Conservation (phyloP, 495 filamentous ascomycete genomes). For the Podospora conica region DNA sequence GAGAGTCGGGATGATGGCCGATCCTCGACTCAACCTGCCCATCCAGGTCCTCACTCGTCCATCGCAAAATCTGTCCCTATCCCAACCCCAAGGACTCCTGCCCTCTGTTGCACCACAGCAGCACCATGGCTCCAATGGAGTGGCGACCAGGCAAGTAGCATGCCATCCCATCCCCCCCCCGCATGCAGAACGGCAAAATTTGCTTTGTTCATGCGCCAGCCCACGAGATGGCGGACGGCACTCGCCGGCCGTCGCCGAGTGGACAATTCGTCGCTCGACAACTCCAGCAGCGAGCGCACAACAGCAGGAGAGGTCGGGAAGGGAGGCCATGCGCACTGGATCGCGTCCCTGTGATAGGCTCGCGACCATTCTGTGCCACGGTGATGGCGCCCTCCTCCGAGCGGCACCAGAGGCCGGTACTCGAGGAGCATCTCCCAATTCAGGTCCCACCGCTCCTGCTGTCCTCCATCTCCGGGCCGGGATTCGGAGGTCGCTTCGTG, state of each 20-base stretch:
- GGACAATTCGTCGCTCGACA: constrained; percentile 6
- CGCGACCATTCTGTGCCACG: constrained; percentile 8
- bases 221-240: background rate
- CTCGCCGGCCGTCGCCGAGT: constrained; percentile 3
- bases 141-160: background rate
- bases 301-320: background rate
- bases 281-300: background rate
- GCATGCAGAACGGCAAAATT: constrained; percentile 28
- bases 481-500: background rate
- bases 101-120: background rate
- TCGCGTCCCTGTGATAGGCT: constrained; percentile 4
- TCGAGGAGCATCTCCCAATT: background rate
- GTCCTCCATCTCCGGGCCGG: background rate
- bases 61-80: background rate
- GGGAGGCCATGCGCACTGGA: background rate
- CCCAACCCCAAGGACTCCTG: background rate
- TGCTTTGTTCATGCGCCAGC: constrained; percentile 25
- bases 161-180: constrained; percentile 8
- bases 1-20: background rate
- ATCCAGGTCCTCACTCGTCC: background rate
- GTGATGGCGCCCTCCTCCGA: constrained; percentile 1
- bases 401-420: background rate
- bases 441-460: background rate
- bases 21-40: too few species aligned
- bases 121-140: background rate